A percentile compares a stretch with the other conserved stretches of the same genome.
Evolutionary conservation across 2,329 filamentous ascomycete genomes (phyloP).

Genomic region (Alternaria burnsii): DNA sequence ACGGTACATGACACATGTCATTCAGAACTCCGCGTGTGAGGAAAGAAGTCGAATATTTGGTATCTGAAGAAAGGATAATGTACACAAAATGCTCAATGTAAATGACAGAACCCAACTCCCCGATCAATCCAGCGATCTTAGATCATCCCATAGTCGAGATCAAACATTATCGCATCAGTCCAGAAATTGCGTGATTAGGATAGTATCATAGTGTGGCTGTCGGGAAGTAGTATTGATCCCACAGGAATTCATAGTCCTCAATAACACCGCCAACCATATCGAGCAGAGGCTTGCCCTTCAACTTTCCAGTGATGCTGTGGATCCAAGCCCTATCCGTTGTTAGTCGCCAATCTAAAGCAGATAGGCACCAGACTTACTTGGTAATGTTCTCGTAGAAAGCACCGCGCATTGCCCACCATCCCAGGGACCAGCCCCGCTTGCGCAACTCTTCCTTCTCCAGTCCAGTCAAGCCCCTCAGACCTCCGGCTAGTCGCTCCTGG

Average conservation of each 20-base stretch:
- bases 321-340: constrained; percentile 61
- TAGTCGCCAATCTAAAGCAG: constrained; percentile 17
- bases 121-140: constrained; percentile 4
- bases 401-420: constrained; percentile 97
- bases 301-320: constrained; percentile 74
- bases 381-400: constrained; percentile 95
- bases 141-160: background rate
- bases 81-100: constrained; percentile 1
- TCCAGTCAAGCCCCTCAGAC: constrained; percentile 78
- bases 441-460: constrained; percentile 90
- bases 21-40: background rate
- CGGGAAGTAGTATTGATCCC: constrained; percentile 96
- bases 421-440: constrained; percentile 87
- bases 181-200: background rate
- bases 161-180: constrained; percentile 2
- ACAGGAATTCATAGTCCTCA: constrained; percentile 96
- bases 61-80: constrained; percentile 31
- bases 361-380: constrained; percentile 56
- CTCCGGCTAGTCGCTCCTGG: constrained; percentile 69
- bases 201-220: constrained; percentile 63
- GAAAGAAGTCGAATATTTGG: constrained; percentile 16
- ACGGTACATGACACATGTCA: background rate
- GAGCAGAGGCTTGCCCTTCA: constrained; percentile 77
- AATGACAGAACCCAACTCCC: background rate
- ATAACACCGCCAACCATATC: constrained; percentile 84